phyloP scores from a whole-genome alignment of 139 green algal genomes.

The Chlorella sp. region DNA sequence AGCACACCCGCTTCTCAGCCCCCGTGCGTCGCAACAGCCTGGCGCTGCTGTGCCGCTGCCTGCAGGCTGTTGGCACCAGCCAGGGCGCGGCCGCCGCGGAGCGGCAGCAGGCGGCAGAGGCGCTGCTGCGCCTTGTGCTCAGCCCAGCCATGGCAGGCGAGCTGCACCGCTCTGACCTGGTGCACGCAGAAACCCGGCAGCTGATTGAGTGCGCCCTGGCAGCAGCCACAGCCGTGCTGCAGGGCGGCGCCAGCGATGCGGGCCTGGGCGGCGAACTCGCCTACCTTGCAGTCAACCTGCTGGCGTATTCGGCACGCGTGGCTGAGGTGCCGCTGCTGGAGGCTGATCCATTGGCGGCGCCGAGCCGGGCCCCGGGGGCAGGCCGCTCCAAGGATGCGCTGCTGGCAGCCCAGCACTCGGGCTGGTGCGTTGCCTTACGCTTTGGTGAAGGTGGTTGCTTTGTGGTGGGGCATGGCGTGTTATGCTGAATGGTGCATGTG shows the following conservation, averaged over 20 bases:
- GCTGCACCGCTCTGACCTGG: neutral
- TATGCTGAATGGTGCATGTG: too few species aligned
- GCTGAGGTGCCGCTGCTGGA: too few species aligned
- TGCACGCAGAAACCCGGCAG: neutral
- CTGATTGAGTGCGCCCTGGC: neutral
- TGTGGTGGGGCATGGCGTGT: too few species aligned
- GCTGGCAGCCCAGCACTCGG: too few species aligned
- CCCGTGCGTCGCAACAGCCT: neutral
- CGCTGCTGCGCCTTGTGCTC: neutral
- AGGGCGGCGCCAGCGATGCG: neutral
- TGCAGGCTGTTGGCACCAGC: neutral
- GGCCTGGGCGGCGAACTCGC: neutral
- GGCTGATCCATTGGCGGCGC: too few species aligned
- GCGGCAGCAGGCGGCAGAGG: neutral
- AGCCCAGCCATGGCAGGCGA: neutral
- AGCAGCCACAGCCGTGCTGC: neutral
- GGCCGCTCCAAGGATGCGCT: too few species aligned
- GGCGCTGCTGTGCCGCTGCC: neutral
- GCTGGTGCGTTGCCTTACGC: too few species aligned
- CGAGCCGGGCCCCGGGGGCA: too few species aligned
- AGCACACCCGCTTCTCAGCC: neutral
- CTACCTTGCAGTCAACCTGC: neutral
- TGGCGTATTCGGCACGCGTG: neutral
- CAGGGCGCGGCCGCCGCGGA: neutral
- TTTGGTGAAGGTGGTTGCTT: too few species aligned